Percentiles rank a stretch among this genome's conserved stretches.
phyloP scores from a whole-genome alignment of 2,329 filamentous ascomycete genomes.

The Sarocladiaceae sp. region DNA sequence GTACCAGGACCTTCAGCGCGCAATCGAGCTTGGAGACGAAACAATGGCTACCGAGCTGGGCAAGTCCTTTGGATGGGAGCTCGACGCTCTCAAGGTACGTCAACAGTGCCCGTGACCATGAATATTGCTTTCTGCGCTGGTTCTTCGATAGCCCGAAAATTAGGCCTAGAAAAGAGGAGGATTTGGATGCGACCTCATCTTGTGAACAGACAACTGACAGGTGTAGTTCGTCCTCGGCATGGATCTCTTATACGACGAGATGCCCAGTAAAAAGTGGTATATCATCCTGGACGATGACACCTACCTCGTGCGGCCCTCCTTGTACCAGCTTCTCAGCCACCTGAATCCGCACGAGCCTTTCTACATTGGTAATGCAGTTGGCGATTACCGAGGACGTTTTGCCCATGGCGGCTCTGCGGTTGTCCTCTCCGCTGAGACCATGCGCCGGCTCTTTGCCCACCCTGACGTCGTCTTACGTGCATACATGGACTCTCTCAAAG shows the following conservation, averaged over 20 bases:
- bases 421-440: constrained; percentile 43
- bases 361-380: constrained; percentile 52
- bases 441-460: constrained; percentile 38
- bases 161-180: too few species aligned
- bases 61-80: constrained; percentile 38
- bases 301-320: constrained; percentile 43
- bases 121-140: too few species aligned
- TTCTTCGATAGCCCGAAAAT: too few species aligned
- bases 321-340: constrained; percentile 41
- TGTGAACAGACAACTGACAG: too few species aligned
- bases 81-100: constrained; percentile 43
- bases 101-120: background rate
- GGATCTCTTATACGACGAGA: constrained; percentile 41
- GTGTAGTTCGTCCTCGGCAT: constrained; percentile 51
- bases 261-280: constrained; percentile 54
- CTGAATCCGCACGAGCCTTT: constrained; percentile 39
- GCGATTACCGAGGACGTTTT: constrained; percentile 49
- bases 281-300: constrained; percentile 53
- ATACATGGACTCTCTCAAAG: constrained; percentile 41
- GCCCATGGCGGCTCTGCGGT: constrained; percentile 51
- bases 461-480: constrained; percentile 35
- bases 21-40: constrained; percentile 31
- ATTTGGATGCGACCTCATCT: too few species aligned
- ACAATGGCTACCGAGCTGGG: constrained; percentile 30
- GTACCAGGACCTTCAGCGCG: constrained; percentile 31